These are phyloP conservation scores for Saprolegnia diclina DNA, from an alignment of 352 stramenopile species.

Conservation along the genomic window DNA sequence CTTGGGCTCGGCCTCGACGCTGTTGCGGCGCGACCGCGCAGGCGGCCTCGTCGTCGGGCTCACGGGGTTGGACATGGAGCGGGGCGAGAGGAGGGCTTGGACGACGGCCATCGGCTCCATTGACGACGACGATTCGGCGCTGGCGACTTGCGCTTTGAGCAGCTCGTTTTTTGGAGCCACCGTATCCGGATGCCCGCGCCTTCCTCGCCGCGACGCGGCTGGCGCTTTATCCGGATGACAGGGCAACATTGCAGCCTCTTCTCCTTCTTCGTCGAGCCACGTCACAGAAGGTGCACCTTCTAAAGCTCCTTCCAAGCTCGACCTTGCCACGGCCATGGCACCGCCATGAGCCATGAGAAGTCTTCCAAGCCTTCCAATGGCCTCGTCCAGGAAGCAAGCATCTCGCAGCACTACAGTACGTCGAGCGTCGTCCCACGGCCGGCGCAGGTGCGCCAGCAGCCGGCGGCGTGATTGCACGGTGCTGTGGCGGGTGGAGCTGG, in stretches of 20 bases:
- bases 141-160: not conserved
- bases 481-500: too few species aligned
- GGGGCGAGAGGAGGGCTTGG: not conserved
- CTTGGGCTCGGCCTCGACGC: slow-evolving; percentile 8
- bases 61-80: slow-evolving; percentile 5
- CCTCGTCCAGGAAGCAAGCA: too few species aligned
- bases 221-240: too few species aligned
- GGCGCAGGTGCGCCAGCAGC: too few species aligned
- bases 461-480: too few species aligned
- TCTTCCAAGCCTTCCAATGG: too few species aligned
- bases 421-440: too few species aligned
- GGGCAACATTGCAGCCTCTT: too few species aligned
- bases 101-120: not conserved
- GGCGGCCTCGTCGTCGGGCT: not conserved
- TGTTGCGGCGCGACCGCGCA: slow-evolving; percentile 1
- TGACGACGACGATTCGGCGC: not conserved
- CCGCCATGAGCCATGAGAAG: too few species aligned
- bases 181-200: not conserved
- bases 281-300: not conserved
- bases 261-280: not conserved
- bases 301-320: not conserved
- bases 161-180: not conserved
- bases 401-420: too few species aligned
- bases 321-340: too few species aligned
- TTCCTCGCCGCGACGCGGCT: not conserved